Conservation (phyloP, 2,329 filamentous ascomycete species). For the Incumbomyces delicatus region DNA sequence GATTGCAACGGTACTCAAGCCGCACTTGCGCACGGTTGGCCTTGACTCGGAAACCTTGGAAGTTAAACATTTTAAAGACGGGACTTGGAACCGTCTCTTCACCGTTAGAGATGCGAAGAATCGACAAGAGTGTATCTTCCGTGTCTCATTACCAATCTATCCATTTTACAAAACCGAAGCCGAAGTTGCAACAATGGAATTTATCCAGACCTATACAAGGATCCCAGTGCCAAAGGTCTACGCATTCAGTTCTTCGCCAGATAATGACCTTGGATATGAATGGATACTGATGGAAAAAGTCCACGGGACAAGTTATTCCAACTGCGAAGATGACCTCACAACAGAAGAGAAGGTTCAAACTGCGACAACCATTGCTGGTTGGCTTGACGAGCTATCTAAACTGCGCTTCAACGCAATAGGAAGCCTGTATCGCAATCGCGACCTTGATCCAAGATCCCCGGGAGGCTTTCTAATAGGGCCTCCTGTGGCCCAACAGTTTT, state of each 20-base stretch:
- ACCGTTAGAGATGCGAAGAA: slow-evolving; percentile 1
- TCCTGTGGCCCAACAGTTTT: too few relatives aligned
- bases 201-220: slow-evolving; percentile 14
- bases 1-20: too few relatives aligned
- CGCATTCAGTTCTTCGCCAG: slow-evolving; percentile 8
- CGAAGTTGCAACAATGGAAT: slow-evolving; percentile 20
- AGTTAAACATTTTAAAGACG: slow-evolving; percentile 10
- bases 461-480: too few relatives aligned
- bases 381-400: too few relatives aligned
- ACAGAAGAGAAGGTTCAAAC: too few relatives aligned
- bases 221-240: slow-evolving; percentile 17
- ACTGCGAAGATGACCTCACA: too few relatives aligned
- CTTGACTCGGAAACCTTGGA: neutral
- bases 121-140: slow-evolving; percentile 13
- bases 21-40: too few relatives aligned
- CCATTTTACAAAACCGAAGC: slow-evolving; percentile 18
- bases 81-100: slow-evolving; percentile 15
- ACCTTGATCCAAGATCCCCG: too few relatives aligned
- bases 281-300: slow-evolving; percentile 23
- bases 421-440: too few relatives aligned
- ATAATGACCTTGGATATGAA: slow-evolving; percentile 20
- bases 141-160: slow-evolving; percentile 18
- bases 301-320: neutral
- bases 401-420: too few relatives aligned
- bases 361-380: too few relatives aligned